These are phyloP conservation scores for Aspergillus sclerotioniger DNA, from an alignment of 495 filamentous ascomycete species.

Conservation along the genomic window DNA sequence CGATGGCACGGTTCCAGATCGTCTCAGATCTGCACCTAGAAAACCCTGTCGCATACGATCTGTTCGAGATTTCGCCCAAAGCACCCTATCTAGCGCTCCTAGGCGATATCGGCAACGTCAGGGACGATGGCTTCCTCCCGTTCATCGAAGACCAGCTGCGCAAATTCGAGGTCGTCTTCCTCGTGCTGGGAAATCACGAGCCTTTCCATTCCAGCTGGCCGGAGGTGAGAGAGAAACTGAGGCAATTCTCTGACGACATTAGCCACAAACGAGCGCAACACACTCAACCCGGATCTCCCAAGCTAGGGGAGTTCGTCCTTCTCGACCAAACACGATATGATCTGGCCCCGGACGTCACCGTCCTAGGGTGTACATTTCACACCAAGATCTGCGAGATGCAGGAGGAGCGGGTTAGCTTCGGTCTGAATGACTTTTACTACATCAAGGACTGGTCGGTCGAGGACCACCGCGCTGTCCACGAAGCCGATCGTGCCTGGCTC, in stretches of 20 bases:
- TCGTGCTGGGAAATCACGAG: constrained; percentile 59
- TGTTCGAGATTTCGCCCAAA: constrained; percentile 41
- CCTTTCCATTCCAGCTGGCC: constrained; percentile 46
- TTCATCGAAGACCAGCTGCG: constrained; percentile 47
- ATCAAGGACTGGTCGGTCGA: constrained; percentile 48
- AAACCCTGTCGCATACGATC: constrained; percentile 41
- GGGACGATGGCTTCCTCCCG: constrained; percentile 35
- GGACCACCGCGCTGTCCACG: constrained; percentile 37
- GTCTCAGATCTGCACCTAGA: constrained; percentile 60
- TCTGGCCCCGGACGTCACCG: constrained; percentile 30
- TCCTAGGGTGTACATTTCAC: constrained; percentile 46
- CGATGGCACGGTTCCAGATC: constrained; percentile 46
- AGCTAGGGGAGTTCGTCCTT: constrained; percentile 44
- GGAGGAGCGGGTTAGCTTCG: constrained; percentile 23
- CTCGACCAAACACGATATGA: constrained; percentile 45
- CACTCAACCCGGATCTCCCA: background rate
- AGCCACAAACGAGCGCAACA: background rate
- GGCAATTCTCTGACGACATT: constrained; percentile 22
- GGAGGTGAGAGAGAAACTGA: constrained; percentile 22
- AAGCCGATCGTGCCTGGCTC: constrained; percentile 48
- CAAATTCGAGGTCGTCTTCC: constrained; percentile 47
- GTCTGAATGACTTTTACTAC: constrained; percentile 50
- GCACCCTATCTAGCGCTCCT: constrained; percentile 54
- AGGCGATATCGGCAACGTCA: constrained; percentile 54
- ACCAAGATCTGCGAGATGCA: constrained; percentile 24